phyloP scores from a whole-genome alignment of 2,329 filamentous ascomycete genomes.

The Colletotrichum filicis region DNA sequence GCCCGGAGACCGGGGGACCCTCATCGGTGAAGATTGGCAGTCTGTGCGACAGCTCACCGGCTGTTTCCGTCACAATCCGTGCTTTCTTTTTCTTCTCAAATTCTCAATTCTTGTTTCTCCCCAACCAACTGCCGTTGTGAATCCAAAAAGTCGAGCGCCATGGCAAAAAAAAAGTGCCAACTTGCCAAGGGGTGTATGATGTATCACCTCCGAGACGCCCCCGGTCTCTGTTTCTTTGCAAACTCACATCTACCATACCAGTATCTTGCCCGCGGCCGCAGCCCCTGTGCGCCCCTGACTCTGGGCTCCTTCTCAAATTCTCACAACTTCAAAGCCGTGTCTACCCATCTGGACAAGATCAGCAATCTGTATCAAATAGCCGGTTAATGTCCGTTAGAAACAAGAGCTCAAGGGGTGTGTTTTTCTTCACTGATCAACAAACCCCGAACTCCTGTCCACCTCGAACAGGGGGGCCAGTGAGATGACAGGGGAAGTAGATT shows the following conservation, averaged over 20 bases:
- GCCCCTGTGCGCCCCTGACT: not conserved
- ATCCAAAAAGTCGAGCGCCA: not conserved
- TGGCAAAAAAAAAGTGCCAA: not conserved
- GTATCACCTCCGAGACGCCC: not conserved
- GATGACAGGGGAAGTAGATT: not conserved
- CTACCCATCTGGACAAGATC: constrained; percentile 21
- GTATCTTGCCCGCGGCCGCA: not conserved
- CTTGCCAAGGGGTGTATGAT: not conserved
- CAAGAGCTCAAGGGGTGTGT: not conserved
- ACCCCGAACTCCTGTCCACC: not conserved
- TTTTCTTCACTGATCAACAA: constrained; percentile 4
- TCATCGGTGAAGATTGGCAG: constrained; percentile 18
- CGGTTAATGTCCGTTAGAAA: not conserved
- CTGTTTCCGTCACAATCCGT: not conserved
- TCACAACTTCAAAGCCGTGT: constrained; percentile 3
- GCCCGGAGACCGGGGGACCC: not conserved
- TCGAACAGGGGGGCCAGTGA: not conserved
- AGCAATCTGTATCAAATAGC: not conserved
- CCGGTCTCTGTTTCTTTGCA: not conserved
- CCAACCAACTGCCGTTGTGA: not conserved
- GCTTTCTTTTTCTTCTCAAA: not conserved
- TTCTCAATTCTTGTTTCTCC: not conserved
- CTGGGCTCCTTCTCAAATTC: not conserved
- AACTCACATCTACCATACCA: not conserved
- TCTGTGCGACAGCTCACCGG: constrained; percentile 3